Percentiles rank a stretch among this genome's conserved stretches.
Evolutionary conservation across 2,329 filamentous ascomycete species (phyloP).

Genomic region (Fusarium tuaranense): DNA sequence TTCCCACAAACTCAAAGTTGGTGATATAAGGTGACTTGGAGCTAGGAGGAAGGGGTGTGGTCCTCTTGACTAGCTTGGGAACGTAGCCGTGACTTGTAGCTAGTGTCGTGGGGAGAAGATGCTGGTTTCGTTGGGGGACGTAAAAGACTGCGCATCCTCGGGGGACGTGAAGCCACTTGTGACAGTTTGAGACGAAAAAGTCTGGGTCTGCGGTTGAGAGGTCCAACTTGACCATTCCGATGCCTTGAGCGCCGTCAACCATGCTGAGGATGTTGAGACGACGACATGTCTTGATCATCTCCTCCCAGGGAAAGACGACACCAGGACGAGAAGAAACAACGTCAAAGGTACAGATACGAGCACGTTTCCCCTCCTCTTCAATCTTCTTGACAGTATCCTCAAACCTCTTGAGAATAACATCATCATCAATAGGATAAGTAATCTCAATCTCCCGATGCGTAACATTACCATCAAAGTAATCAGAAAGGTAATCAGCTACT

Average conservation of each 20-base stretch:
- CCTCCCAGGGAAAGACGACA: conserved; percentile 82
- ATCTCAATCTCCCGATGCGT: conserved; percentile 67
- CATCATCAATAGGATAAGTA: conserved; percentile 77
- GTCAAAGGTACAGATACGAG: conserved; percentile 78
- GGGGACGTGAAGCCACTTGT: conserved; percentile 91
- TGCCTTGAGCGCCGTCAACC: conserved; percentile 86
- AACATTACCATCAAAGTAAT: conserved; percentile 66
- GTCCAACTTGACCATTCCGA: conserved; percentile 83
- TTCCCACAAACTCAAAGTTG: conserved; percentile 83
- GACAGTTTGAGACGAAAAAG: conserved; percentile 88
- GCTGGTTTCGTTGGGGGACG: conserved; percentile 81
- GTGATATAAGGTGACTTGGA: conserved; percentile 71
- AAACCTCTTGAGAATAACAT: conserved; percentile 73
- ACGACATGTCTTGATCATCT: conserved; percentile 71
- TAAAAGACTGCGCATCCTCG: conserved; percentile 85
- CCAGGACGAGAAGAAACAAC: conserved; percentile 84
- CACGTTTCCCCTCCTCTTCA: conserved; percentile 67
- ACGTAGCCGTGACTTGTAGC: conserved; percentile 86
- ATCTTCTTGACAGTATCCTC: conserved; percentile 66
- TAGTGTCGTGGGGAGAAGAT: conserved; percentile 77
- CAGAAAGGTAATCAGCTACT: conserved; percentile 76
- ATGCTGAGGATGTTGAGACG: conserved; percentile 77
- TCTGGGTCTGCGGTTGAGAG: conserved; percentile 77
- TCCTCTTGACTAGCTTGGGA: conserved; percentile 52
- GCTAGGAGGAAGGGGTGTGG: conserved; percentile 57